Conservation (phyloP, 345 rosid species). For the Rhizophora apiculata region DNA sequence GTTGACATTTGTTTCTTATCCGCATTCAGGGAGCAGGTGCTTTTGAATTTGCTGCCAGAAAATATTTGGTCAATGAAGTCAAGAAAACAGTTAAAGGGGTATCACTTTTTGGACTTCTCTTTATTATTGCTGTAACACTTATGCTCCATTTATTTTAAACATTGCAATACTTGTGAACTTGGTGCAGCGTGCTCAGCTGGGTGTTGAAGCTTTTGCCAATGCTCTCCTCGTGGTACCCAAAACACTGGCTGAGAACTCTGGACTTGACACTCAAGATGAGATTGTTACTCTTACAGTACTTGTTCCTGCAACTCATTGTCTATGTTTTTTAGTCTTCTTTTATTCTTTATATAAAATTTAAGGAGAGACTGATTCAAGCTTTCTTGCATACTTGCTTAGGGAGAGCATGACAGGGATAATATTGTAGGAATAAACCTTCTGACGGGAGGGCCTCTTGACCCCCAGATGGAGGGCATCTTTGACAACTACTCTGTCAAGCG, state of each 20-base stretch:
- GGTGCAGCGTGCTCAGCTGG: conserved; percentile 92
- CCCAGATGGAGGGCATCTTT: conserved; percentile 84
- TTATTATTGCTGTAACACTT: not conserved
- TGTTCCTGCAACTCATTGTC: not conserved
- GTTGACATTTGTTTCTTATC: conserved; percentile 5
- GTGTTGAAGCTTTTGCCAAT: conserved; percentile 94
- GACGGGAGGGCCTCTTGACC: conserved; percentile 85
- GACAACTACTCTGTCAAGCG: conserved; percentile 97
- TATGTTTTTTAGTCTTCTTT: not conserved
- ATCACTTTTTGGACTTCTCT: conserved; percentile 12
- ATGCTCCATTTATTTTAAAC: not conserved
- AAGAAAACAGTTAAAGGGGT: conserved; percentile 97
- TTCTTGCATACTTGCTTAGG: conserved; percentile 42
- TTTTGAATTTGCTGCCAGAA: conserved; percentile 96
- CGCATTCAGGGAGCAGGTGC: conserved; percentile 87
- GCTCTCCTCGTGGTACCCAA: conserved; percentile 98
- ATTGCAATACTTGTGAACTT: conserved; percentile 13
- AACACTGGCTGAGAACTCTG: conserved; percentile 94
- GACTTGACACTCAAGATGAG: conserved; percentile 95
- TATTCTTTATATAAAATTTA: not conserved
- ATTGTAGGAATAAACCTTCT: conserved; percentile 79
- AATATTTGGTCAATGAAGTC: conserved; percentile 71
- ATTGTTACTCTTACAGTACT: conserved; percentile 76
- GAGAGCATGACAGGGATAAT: conserved; percentile 91
- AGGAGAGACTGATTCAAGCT: not conserved